Base-by-base conservation (phyloP, 78 protist species). In the Creolimax fragrantissima region DNA sequence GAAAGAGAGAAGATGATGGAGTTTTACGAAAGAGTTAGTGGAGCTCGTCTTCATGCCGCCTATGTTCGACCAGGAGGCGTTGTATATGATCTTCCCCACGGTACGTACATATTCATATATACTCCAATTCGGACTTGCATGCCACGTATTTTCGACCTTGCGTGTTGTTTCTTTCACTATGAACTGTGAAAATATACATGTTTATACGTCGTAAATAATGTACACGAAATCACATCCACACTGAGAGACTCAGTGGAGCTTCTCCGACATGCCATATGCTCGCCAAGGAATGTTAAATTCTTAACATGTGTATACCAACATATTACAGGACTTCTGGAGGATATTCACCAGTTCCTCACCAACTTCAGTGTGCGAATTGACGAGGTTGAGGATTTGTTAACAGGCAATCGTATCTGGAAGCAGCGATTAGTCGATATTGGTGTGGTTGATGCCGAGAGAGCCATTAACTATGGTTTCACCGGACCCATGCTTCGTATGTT, bases 31-130 rank as follows among this genome's bases (percentile, higher is more conserved):
- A 93, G 95, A 36, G 95, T 90, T 4, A 66, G 88, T 3, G 95
- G 95, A 43, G 95, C 95, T 44, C 95, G 95, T 88, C 32, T 93
- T 90, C 95, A 93, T 84, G 95, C 95, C 4, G 95, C 95, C 35
- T 93, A 93, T 89, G 47, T 90, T 17, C 93, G 95, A 4, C 95
- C 95, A 2, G 95, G 93, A 36, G 93, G 93, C 24, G 93, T 91
- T 24, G n/a, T 84, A 3, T 88, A 43, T n/a, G 93, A 91, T 89
- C 3, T 91, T 45, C 93, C 93, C 41, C 36, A 67, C 86, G 92
- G 92, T 58, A 58, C 24, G 74, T 58, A 58, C n/a, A n/a, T n/a
- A n/a, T n/a, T n/a, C n/a, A n/a, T n/a, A n/a, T n/a, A n/a, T n/a
- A n/a, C n/a, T n/a, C n/a, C n/a, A n/a, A n/a, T n/a, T n/a, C n/a